Evolutionary conservation across 208 protist species (phyloP).

Genomic region (Leishmania mexicana): DNA sequence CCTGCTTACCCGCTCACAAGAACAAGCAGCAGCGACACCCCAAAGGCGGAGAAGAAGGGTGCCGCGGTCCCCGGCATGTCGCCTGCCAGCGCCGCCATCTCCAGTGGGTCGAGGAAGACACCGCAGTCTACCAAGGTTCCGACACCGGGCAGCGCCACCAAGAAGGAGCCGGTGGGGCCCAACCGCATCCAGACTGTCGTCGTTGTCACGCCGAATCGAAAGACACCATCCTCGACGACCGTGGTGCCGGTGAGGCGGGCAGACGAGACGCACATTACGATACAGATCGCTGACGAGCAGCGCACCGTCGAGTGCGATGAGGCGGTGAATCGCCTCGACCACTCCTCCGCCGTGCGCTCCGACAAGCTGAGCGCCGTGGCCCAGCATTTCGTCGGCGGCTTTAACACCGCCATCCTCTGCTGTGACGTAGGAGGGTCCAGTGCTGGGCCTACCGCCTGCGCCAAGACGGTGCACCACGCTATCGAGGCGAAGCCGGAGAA

Average conservation of each 20-base stretch:
- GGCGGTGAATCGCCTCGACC: conserved; percentile 31
- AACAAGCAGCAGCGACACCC: conserved; percentile 1
- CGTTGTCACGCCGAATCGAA: conserved; percentile 39
- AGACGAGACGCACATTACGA: conserved; percentile 33
- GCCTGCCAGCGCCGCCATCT: background rate
- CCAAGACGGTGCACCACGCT: conserved; percentile 22
- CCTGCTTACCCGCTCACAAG: conserved; percentile 27
- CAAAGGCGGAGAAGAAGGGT: background rate
- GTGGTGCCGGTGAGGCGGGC: conserved; percentile 7
- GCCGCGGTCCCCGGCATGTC: background rate
- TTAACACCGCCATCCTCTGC: conserved; percentile 53
- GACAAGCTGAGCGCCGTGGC: conserved; percentile 24
- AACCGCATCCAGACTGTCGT: conserved; percentile 36
- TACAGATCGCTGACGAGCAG: background rate
- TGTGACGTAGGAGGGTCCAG: conserved; percentile 41
- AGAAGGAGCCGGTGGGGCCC: background rate
- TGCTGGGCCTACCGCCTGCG: conserved; percentile 31
- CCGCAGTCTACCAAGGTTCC: conserved; percentile 4
- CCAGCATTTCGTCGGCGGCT: conserved; percentile 33
- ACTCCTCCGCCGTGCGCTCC: conserved; percentile 27
- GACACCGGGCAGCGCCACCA: conserved; percentile 3
- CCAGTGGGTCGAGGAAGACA: background rate
- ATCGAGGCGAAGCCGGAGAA: conserved; percentile 20
- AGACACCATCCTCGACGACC: conserved; percentile 3
- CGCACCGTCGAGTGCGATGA: conserved; percentile 37